phyloP scores from a whole-genome alignment of 2,329 filamentous ascomycete species.

The Calonectria crousiana region DNA sequence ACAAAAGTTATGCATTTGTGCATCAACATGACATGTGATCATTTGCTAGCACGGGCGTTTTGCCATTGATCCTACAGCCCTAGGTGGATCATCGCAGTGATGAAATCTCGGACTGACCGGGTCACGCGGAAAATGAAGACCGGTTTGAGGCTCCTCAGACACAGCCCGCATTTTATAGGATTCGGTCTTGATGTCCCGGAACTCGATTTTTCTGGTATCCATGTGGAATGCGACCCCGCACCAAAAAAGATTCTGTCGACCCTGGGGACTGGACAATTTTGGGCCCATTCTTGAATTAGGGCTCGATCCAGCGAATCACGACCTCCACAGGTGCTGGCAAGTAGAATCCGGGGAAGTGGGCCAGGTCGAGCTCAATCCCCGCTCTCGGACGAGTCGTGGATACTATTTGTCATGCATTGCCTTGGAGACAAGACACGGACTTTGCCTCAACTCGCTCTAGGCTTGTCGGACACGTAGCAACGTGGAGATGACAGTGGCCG shows the following conservation, averaged over 20 bases:
- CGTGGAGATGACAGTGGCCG: background rate
- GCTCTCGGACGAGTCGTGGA: conserved; percentile 10
- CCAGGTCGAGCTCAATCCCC: background rate
- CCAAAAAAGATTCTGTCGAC: background rate
- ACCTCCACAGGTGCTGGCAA: conserved; percentile 6
- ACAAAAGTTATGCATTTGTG: background rate
- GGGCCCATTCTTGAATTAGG: conserved; percentile 4
- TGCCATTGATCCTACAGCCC: background rate
- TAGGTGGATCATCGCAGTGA: background rate
- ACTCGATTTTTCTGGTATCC: background rate
- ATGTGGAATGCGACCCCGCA: background rate
- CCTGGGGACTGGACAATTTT: background rate
- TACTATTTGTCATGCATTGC: conserved; percentile 18
- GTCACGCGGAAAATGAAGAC: background rate
- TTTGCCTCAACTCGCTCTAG: background rate
- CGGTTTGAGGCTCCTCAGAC: background rate
- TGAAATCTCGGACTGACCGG: background rate
- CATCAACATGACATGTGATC: background rate
- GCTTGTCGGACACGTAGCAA: background rate
- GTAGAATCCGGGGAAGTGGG: conserved; percentile 20
- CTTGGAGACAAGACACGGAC: background rate
- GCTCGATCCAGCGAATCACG: conserved; percentile 3
- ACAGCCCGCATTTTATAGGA: background rate
- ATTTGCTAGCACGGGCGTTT: background rate
- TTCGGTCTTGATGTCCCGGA: background rate